Conservation (phyloP, 306 rosid genomes). For the Quercus aquifolioides region DNA sequence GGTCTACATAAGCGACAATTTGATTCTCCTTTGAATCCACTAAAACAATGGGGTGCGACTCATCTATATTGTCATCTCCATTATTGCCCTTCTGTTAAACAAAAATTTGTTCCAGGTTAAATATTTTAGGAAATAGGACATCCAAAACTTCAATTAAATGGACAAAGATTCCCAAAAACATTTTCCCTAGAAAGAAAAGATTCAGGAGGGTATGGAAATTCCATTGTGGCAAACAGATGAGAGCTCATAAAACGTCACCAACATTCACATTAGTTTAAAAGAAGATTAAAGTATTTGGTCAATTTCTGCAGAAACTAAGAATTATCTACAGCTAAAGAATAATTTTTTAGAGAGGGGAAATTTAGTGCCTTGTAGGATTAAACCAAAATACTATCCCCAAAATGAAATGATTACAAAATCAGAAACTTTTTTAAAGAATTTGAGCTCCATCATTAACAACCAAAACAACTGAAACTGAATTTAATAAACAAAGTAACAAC, state of each 20-base stretch:
- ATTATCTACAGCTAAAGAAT: background rate
- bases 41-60: slow-evolving; percentile 43
- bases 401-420: background rate
- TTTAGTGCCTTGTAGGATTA: background rate
- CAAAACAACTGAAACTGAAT: too few relatives aligned
- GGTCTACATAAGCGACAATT: slow-evolving; percentile 46
- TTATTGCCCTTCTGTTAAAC: slow-evolving; percentile 43
- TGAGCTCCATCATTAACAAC: background rate
- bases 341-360: background rate
- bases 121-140: slow-evolving; percentile 13
- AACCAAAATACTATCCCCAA: background rate
- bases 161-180: background rate
- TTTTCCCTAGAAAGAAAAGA: background rate
- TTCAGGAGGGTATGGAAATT: background rate
- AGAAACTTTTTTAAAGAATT: background rate
- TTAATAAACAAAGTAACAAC: too few relatives aligned
- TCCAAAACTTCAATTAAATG: background rate
- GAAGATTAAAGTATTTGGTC: background rate
- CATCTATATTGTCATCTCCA: slow-evolving; percentile 31
- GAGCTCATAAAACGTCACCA: background rate
- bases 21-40: slow-evolving; percentile 41
- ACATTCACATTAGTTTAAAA: background rate
- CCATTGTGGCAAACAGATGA: background rate
- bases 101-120: slow-evolving; percentile 16
- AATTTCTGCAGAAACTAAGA: background rate